These are phyloP conservation scores for Paecilomyces fulvus DNA, from an alignment of 2,329 filamentous ascomycete species.

Conservation along the genomic window DNA sequence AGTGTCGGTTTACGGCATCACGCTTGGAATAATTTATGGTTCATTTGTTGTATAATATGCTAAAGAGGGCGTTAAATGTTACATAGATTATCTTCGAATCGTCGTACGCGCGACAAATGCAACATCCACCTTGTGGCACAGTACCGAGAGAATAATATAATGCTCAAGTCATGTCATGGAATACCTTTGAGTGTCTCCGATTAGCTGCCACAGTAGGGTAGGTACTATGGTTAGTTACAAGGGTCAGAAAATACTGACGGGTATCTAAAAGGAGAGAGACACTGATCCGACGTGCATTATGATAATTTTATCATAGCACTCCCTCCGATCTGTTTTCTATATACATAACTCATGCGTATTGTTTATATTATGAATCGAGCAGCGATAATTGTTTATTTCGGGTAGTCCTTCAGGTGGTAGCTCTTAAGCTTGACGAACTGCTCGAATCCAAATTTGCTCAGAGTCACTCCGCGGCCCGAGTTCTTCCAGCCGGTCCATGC, in stretches of 20 bases:
- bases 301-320: neutral
- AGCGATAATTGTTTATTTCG: conserved; percentile 33
- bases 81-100: too few relatives aligned
- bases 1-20: too few relatives aligned
- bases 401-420: conserved; percentile 80
- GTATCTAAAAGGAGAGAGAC: neutral
- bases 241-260: neutral
- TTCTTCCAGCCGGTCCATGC: conserved; percentile 99
- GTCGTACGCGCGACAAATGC: too few relatives aligned
- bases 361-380: neutral
- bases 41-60: too few relatives aligned
- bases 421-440: conserved; percentile 96
- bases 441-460: conserved; percentile 86
- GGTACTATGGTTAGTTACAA: too few relatives aligned
- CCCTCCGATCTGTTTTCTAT: neutral
- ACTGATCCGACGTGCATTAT: neutral
- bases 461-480: conserved; percentile 81
- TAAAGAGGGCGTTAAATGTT: too few relatives aligned
- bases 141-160: too few relatives aligned
- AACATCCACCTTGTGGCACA: too few relatives aligned
- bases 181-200: too few relatives aligned
- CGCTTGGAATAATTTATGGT: too few relatives aligned
- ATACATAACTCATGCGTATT: neutral
- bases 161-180: too few relatives aligned
- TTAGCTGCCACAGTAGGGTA: too few relatives aligned